Evolutionary conservation across 495 filamentous ascomycete genomes (phyloP).

Genomic region (Penicillium turbatum): DNA sequence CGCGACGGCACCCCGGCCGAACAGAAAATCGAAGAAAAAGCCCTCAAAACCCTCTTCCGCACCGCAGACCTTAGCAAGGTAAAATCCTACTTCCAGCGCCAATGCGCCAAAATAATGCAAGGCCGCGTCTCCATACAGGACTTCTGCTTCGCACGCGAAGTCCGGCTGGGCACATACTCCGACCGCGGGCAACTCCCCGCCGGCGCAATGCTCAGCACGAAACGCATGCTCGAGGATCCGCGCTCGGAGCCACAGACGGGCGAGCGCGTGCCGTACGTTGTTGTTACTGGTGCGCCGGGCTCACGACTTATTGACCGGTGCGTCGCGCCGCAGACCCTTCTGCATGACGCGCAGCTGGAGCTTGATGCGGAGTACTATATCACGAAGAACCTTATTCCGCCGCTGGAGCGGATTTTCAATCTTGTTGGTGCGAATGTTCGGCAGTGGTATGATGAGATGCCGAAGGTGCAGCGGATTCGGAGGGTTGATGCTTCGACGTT

Average conservation of each 20-base stretch:
- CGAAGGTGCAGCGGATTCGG: slow-evolving; percentile 73
- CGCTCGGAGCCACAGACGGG: slow-evolving; percentile 90
- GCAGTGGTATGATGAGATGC: slow-evolving; percentile 95
- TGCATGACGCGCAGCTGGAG: slow-evolving; percentile 68
- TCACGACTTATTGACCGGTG: slow-evolving; percentile 85
- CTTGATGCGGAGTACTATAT: slow-evolving; percentile 98
- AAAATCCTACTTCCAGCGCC: slow-evolving; percentile 83
- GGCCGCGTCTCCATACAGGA: slow-evolving; percentile 87
- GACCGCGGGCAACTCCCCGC: slow-evolving; percentile 74
- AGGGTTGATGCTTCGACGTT: slow-evolving; percentile 39
- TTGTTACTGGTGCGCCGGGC: slow-evolving; percentile 81
- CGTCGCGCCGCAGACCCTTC: slow-evolving; percentile 78
- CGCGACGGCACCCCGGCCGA: slow-evolving; percentile 92
- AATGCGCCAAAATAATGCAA: slow-evolving; percentile 91
- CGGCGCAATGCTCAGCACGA: slow-evolving; percentile 80
- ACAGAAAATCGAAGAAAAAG: slow-evolving; percentile 96
- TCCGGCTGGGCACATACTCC: slow-evolving; percentile 86
- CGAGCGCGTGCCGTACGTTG: slow-evolving; percentile 91
- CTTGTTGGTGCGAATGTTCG: slow-evolving; percentile 90
- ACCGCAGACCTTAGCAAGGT: slow-evolving; percentile 86
- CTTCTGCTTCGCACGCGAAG: slow-evolving; percentile 91
- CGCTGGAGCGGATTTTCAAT: slow-evolving; percentile 94
- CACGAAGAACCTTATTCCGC: slow-evolving; percentile 89
- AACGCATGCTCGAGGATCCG: slow-evolving; percentile 78
- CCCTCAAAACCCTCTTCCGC: slow-evolving; percentile 81